These are phyloP conservation scores for Hygrophorus russula DNA, from an alignment of 768 basidiomycete species.

Conservation along the genomic window DNA sequence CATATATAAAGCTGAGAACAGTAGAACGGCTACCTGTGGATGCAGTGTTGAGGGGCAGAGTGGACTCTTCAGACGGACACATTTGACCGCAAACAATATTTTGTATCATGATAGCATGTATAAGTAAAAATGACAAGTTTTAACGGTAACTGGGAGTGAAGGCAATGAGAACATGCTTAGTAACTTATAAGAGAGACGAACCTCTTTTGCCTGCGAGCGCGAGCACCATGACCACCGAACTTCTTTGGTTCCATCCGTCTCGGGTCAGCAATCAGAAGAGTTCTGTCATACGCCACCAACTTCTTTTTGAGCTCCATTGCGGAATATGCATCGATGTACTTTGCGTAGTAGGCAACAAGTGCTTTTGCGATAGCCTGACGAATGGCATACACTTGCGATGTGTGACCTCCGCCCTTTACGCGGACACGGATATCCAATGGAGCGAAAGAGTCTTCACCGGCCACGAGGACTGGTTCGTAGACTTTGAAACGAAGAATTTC, in stretches of 20 bases:
- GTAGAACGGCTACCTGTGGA: not conserved
- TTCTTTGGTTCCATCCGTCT: constrained; percentile 99
- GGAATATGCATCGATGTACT: constrained; percentile 95
- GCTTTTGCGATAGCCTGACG: constrained; percentile 99
- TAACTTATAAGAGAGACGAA: constrained; percentile 20
- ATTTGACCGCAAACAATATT: too few species aligned
- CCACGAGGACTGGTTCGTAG: constrained; percentile 93
- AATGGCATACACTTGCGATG: constrained; percentile 97
- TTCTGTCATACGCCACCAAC: constrained; percentile 89
- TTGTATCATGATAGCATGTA: not conserved
- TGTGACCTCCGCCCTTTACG: constrained; percentile 98
- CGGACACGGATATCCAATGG: constrained; percentile 93
- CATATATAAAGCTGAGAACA: not conserved
- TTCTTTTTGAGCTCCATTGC: constrained; percentile 98
- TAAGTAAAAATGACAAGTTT: not conserved
- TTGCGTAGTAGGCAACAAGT: constrained; percentile 95
- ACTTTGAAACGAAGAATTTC: constrained; percentile 96
- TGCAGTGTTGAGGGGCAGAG: too few species aligned
- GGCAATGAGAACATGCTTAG: not conserved
- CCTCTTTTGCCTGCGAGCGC: constrained; percentile 98
- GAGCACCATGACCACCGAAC: constrained; percentile 97
- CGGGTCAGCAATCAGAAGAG: constrained; percentile 85
- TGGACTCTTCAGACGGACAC: too few species aligned
- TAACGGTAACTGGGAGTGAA: constrained; percentile 1
- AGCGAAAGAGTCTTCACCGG: constrained; percentile 80